Conservation (phyloP, 1,284 basidiomycete species). For the Ustilago sp. region DNA sequence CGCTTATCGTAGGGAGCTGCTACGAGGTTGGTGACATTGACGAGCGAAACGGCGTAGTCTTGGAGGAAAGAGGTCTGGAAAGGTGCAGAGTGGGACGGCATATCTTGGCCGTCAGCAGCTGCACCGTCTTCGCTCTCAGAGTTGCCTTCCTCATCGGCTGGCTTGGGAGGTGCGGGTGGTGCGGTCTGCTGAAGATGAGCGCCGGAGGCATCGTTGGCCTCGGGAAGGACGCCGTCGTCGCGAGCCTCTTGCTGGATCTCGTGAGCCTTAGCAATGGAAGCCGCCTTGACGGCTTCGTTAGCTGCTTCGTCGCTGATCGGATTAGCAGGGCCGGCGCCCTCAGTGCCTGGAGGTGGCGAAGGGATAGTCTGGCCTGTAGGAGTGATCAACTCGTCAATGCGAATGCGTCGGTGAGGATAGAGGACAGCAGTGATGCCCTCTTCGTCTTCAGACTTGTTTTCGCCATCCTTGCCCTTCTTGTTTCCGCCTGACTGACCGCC, state of each 20-base stretch:
- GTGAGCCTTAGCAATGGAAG: slow-evolving; percentile 46
- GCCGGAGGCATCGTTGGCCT: slow-evolving; percentile 47
- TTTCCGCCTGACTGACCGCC: slow-evolving; percentile 62
- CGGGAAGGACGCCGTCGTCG: slow-evolving; percentile 45
- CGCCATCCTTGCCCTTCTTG: slow-evolving; percentile 71
- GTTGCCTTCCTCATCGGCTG: slow-evolving; percentile 12
- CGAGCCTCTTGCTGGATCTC: slow-evolving; percentile 57
- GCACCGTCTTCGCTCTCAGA: slow-evolving; percentile 10
- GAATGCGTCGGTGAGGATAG: slow-evolving; percentile 93
- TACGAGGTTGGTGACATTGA: slow-evolving; percentile 87
- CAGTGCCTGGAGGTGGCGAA: slow-evolving; percentile 48
- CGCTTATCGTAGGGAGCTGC: slow-evolving; percentile 82
- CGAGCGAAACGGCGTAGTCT: slow-evolving; percentile 87
- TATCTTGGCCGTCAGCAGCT: slow-evolving; percentile 30
- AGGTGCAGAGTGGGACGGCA: slow-evolving; percentile 70
- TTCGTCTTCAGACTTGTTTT: slow-evolving; percentile 84
- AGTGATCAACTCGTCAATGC: slow-evolving; percentile 81
- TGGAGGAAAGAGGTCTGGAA: slow-evolving; percentile 91
- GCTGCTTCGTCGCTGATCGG: slow-evolving; percentile 54
- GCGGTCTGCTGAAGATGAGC: slow-evolving; percentile 33
- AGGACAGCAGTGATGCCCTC: slow-evolving; percentile 89
- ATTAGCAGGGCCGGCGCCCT: slow-evolving; percentile 50
- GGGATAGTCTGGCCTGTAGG: slow-evolving; percentile 54
- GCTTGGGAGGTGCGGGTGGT: slow-evolving; percentile 27
- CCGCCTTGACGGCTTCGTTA: slow-evolving; percentile 47